Evolutionary conservation across 208 protist genomes (phyloP).

Genomic region (Plasmodiophora brassicae): DNA sequence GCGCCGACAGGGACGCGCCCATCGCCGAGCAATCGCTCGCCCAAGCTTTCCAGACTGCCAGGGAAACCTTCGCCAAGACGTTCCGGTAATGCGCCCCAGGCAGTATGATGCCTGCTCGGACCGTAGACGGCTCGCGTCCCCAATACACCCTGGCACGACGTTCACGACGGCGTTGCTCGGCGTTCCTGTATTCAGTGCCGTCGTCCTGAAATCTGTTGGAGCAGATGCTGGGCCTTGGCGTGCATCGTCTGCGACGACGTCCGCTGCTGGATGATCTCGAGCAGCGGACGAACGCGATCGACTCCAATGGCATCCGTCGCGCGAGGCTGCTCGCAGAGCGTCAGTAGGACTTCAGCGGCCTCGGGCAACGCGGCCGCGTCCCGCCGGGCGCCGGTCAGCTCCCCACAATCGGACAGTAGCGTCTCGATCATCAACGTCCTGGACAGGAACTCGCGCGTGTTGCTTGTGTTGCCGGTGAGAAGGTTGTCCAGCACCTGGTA

Average conservation of each 20-base stretch:
- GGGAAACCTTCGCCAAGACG: constrained; percentile 18
- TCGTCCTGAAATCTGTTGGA: no score
- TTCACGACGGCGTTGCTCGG: no score
- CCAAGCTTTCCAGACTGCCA: constrained; percentile 10
- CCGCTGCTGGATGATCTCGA: background rate
- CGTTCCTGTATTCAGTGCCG: no score
- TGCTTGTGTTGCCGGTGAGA: background rate
- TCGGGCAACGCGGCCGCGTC: background rate
- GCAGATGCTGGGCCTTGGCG: background rate
- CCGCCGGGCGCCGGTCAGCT: background rate
- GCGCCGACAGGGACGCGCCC: constrained; percentile 2
- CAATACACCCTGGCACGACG: no score
- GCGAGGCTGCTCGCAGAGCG: background rate
- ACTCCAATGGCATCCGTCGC: background rate
- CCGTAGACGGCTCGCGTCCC: no score
- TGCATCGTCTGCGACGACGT: background rate
- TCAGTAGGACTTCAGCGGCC: background rate
- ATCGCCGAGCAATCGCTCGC: constrained; percentile 9
- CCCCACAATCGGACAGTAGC: background rate
- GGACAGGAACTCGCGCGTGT: background rate
- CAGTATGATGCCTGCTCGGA: no score
- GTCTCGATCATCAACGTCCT: background rate
- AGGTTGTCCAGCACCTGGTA: constrained; percentile 13
- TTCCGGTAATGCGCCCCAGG: background rate
- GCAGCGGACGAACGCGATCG: background rate